A percentile compares a stretch with the other conserved stretches of the same genome.
Evolutionary conservation across 2,329 filamentous ascomycete species (phyloP).

Genomic region (Trichoderma endophyticum): DNA sequence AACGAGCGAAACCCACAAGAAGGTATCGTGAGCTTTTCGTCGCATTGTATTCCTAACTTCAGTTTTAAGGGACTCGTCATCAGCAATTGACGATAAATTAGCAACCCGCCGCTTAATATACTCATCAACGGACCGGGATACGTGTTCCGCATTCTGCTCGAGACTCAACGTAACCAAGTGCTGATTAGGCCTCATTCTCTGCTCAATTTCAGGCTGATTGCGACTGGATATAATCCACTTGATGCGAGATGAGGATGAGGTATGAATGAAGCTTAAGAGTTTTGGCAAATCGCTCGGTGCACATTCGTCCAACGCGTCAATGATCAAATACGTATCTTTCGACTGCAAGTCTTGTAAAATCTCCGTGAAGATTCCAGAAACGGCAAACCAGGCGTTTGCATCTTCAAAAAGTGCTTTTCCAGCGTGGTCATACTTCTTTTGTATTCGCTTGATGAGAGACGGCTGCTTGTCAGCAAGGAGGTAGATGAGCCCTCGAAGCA

Average conservation of each 20-base stretch:
- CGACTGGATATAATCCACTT: background rate
- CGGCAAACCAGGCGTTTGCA: background rate
- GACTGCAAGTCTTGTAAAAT: background rate
- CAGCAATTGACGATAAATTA: background rate
- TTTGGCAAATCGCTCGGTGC: background rate
- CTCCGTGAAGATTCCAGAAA: background rate
- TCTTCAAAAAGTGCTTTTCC: background rate
- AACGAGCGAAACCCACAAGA: background rate
- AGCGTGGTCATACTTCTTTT: background rate
- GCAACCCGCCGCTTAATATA: background rate
- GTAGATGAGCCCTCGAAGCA: background rate
- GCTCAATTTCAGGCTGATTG: background rate
- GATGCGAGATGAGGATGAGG: background rate
- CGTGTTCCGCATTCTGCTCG: background rate
- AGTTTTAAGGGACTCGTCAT: background rate
- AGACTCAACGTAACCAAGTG: background rate
- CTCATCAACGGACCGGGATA: background rate
- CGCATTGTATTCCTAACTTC: background rate
- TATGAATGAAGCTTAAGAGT: background rate
- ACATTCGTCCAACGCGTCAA: background rate
- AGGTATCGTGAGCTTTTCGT: background rate
- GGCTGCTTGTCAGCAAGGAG: background rate
- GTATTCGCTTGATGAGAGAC: background rate
- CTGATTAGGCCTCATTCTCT: background rate
- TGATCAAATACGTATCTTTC: background rate